Percentiles rank a stretch among this genome's conserved stretches.
Conservation (phyloP, 2,329 filamentous ascomycete species). For the Thermoascus crustaceus region DNA sequence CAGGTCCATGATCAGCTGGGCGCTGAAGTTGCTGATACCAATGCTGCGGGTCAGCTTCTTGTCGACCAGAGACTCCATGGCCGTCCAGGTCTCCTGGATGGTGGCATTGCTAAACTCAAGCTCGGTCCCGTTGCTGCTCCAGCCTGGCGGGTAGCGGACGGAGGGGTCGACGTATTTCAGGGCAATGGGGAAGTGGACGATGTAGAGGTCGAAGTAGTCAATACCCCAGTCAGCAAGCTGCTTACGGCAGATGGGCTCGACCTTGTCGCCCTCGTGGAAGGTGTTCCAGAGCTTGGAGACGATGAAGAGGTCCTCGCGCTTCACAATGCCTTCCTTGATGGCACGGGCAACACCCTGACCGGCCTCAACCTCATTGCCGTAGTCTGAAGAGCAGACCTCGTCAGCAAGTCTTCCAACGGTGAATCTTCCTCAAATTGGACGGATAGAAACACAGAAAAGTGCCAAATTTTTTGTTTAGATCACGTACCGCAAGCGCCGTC, state of each 20-base stretch:
- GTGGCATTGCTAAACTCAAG: slow-evolving; percentile 59
- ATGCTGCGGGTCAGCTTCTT: slow-evolving; percentile 63
- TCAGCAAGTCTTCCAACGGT: too few relatives aligned
- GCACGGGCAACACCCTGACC: slow-evolving; percentile 70
- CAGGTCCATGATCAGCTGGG: slow-evolving; percentile 67
- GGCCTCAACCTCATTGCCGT: slow-evolving; percentile 73
- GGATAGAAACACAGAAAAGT: not conserved
- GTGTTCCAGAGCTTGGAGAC: slow-evolving; percentile 91
- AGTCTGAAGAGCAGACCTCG: slow-evolving; percentile 49
- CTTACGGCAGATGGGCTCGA: slow-evolving; percentile 65
- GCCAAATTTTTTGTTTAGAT: not conserved
- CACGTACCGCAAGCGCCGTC: slow-evolving; percentile 51
- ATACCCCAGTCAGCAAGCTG: slow-evolving; percentile 76
- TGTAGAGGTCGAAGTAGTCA: slow-evolving; percentile 84
- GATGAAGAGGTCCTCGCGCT: slow-evolving; percentile 82
- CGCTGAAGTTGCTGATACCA: slow-evolving; percentile 77
- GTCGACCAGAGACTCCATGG: slow-evolving; percentile 68
- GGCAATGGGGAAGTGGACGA: slow-evolving; percentile 82
- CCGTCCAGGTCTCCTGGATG: slow-evolving; percentile 74
- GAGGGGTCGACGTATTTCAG: slow-evolving; percentile 76
- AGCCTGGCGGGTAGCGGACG: slow-evolving; percentile 72
- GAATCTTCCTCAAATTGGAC: too few relatives aligned
- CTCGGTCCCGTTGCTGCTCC: slow-evolving; percentile 57
- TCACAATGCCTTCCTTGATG: slow-evolving; percentile 72
- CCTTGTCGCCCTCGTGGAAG: slow-evolving; percentile 73